Evolutionary conservation across 352 stramenopile species (phyloP).

Genomic region (Phytophthora vignae): DNA sequence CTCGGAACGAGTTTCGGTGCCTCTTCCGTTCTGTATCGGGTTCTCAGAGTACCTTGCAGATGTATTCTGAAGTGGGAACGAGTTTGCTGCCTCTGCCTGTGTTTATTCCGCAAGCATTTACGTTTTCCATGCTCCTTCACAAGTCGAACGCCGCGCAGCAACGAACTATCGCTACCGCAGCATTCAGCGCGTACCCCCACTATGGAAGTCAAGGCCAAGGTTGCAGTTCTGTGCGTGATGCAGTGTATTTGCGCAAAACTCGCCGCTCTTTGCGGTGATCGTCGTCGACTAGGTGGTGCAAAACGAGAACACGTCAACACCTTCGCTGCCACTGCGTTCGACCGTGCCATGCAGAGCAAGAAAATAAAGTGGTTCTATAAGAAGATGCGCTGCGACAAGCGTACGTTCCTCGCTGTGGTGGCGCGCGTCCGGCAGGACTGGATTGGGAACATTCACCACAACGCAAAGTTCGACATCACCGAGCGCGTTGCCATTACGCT

Average conservation of each 20-base stretch:
- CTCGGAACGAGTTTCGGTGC: not conserved
- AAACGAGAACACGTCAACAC: constrained; percentile 4
- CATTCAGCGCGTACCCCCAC: too few species aligned
- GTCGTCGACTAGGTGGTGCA: constrained; percentile 9
- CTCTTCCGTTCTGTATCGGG: too few species aligned
- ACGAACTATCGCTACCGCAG: too few species aligned
- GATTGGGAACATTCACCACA: not conserved
- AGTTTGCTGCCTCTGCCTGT: constrained; percentile 13
- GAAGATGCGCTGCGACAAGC: constrained; percentile 17
- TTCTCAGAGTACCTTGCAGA: not conserved
- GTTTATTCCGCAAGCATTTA: constrained; percentile 3
- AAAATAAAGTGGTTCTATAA: constrained; percentile 18
- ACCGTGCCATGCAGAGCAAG: constrained; percentile 10
- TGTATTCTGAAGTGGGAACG: constrained; percentile 13
- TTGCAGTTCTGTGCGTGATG: constrained; percentile 8
- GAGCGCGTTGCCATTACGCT: not conserved
- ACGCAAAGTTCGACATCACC: not conserved
- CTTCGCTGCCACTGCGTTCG: not conserved
- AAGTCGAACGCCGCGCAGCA: too few species aligned
- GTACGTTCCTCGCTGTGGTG: constrained; percentile 14
- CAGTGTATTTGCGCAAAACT: constrained; percentile 10
- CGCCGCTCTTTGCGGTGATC: constrained; percentile 6
- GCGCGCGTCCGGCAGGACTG: not conserved
- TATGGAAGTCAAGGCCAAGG: not conserved
- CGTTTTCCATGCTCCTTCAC: too few species aligned